These are phyloP conservation scores for Dissophora globulifera DNA, from an alignment of 192 early-diverging fungal genomes.

Conservation along the genomic window DNA sequence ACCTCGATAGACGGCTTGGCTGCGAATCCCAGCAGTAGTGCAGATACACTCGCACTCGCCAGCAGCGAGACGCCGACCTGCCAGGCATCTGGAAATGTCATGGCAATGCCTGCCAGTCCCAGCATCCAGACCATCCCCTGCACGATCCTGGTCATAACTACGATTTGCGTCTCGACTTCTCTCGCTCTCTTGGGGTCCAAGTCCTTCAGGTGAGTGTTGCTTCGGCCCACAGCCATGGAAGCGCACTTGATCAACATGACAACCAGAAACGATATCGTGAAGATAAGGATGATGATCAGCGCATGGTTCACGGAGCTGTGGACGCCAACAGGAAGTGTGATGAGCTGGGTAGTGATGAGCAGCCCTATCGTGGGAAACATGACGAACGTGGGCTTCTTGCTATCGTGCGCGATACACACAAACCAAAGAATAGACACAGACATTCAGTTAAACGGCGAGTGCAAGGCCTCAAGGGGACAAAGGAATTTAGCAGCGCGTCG, in stretches of 20 bases:
- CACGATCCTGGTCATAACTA: constrained; percentile 52
- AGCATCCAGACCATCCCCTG: constrained; percentile 49
- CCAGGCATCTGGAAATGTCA: constrained; percentile 57
- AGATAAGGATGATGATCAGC: constrained; percentile 46
- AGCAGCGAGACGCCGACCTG: constrained; percentile 50
- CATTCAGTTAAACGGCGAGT: background rate
- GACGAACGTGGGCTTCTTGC: constrained; percentile 49
- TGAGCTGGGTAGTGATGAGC: constrained; percentile 40
- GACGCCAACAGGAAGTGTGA: constrained; percentile 35
- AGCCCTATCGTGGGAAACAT: constrained; percentile 49
- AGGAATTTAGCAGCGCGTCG: background rate
- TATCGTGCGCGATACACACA: background rate
- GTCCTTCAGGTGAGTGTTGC: constrained; percentile 31
- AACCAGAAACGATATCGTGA: constrained; percentile 31
- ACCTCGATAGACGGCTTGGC: constrained; percentile 55
- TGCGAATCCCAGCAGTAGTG: constrained; percentile 53
- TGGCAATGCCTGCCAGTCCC: constrained; percentile 40
- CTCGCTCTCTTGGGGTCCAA: constrained; percentile 23
- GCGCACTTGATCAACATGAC: constrained; percentile 53
- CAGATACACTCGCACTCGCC: constrained; percentile 56
- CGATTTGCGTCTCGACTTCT: constrained; percentile 52
- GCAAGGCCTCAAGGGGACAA: background rate
- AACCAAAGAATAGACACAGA: background rate
- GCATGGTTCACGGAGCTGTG: constrained; percentile 36
- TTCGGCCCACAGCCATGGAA: constrained; percentile 28